phyloP scores from a whole-genome alignment of 352 stramenopile species.

The Phytophthora foliorum region DNA sequence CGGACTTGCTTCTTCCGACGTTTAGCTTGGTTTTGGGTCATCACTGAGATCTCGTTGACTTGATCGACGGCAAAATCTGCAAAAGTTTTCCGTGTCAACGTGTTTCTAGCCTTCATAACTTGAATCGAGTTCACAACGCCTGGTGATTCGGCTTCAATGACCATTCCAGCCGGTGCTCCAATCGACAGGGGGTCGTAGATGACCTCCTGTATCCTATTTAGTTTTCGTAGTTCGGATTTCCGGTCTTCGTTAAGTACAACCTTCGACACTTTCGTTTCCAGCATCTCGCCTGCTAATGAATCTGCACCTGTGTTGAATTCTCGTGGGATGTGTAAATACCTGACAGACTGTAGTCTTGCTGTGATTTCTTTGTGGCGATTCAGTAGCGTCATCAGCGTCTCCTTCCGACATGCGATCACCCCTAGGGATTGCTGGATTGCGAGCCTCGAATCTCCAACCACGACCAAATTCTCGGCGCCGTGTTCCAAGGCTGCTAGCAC shows the following conservation, averaged over 20 bases:
- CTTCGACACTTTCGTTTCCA: neutral
- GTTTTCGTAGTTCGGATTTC: neutral
- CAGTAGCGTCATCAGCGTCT: conserved; percentile 8
- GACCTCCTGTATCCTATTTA: conserved; percentile 1
- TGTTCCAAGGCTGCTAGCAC: conserved; percentile 1
- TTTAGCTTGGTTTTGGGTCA: neutral
- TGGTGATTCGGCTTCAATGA: neutral
- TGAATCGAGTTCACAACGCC: neutral
- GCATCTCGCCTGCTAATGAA: neutral
- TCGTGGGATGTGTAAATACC: conserved; percentile 2
- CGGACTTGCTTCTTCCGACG: neutral
- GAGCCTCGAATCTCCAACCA: conserved; percentile 11
- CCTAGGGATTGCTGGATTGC: conserved; percentile 24
- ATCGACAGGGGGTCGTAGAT: neutral
- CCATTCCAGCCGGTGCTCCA: neutral
- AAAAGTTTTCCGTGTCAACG: neutral
- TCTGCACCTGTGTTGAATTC: conserved; percentile 5
- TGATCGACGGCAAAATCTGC: neutral
- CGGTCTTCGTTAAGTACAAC: neutral
- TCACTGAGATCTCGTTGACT: neutral
- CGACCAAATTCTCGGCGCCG: conserved; percentile 1
- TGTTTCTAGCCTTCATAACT: neutral
- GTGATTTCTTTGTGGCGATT: conserved; percentile 8
- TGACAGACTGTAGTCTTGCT: neutral
- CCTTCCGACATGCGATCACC: conserved; percentile 17